phyloP scores from a whole-genome alignment of 2,329 filamentous ascomycete genomes.

The Ophiostoma quercus region DNA sequence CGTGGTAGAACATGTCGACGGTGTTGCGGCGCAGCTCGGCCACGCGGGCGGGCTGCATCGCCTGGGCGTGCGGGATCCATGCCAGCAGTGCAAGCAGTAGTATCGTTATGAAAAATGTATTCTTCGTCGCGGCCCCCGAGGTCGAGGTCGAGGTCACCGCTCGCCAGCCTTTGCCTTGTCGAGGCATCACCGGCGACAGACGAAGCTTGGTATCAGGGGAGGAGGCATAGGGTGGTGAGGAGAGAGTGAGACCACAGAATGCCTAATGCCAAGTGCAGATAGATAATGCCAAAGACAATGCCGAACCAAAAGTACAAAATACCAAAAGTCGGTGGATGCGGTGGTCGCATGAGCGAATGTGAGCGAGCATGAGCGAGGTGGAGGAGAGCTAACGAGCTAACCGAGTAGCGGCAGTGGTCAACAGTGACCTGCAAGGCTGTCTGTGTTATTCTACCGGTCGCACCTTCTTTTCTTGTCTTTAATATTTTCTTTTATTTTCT shows the following conservation, averaged over 20 bases:
- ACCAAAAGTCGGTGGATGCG: neutral
- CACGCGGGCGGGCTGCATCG: constrained; percentile 54
- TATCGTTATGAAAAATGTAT: neutral
- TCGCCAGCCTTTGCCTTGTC: constrained; percentile 32
- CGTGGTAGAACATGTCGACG: constrained; percentile 89
- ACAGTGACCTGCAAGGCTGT: neutral
- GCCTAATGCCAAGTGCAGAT: neutral
- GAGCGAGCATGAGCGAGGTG: constrained; percentile 3
- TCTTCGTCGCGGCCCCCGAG: neutral
- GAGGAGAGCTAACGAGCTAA: neutral
- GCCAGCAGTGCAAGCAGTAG: constrained; percentile 29
- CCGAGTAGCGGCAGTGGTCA: no score
- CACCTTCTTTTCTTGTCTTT: neutral
- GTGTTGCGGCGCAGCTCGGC: constrained; percentile 54
- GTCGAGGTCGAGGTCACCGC: constrained; percentile 15
- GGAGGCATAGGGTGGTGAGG: constrained; percentile 31
- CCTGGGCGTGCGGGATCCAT: constrained; percentile 39
- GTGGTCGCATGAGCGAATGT: neutral
- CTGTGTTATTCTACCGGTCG: neutral
- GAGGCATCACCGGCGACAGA: constrained; percentile 39
- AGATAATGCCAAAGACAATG: neutral
- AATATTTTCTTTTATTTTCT: neutral
- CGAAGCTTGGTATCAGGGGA: constrained; percentile 27
- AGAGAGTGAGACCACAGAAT: neutral
- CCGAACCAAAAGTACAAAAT: neutral